Base-by-base conservation (phyloP, 768 basidiomycete species). In the Inosperma sp. region DNA sequence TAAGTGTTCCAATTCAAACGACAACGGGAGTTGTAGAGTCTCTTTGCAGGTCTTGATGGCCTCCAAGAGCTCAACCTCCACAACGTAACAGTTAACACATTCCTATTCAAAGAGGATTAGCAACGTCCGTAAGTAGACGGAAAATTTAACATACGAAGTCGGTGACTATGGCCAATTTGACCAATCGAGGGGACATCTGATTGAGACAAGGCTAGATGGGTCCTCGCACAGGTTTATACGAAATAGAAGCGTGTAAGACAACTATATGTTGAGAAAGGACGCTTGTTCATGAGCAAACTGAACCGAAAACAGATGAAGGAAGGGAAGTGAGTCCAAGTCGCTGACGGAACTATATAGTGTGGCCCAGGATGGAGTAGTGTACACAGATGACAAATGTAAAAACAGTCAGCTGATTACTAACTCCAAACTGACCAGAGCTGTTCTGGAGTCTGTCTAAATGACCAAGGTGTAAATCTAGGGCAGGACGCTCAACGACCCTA, bases 21-120 rank as follows among this genome's bases (percentile, higher is more conserved):
- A 61, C 36, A 81, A 58, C 14, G 77, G 76, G 4, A 79, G 73
- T 29, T 73, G 59, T 9, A 78, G 67, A 26, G 66, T 71, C 37
- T 76, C 73, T 59, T 75, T 72, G 70, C 73, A 75, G 48, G 75
- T 67, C 3, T 69, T 60, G 42, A 81, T 73, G 29, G 79, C 79
- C 39, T 71, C 66, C 40, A 77, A 62, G 21, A 81, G 70, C 59
- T 81, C 79, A 59, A 77, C 73, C 57, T 80, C 74, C 13, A 72
- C 72, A 36, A 80, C 67, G 56, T 71, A 79, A 63, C 79, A 81
- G 60, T 76, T 78, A 27, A 72, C 67, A 57, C 78, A 80, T 44
- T 70, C 68, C 78, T 80, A 56, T 16, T 34, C 22, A 31, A 22
- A 14, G 23, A 37, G 34, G 48, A 34, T 44, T 36, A 35, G 42